Conservation (phyloP, 176 grass and related monocot genomes). For the Carex pumila region DNA sequence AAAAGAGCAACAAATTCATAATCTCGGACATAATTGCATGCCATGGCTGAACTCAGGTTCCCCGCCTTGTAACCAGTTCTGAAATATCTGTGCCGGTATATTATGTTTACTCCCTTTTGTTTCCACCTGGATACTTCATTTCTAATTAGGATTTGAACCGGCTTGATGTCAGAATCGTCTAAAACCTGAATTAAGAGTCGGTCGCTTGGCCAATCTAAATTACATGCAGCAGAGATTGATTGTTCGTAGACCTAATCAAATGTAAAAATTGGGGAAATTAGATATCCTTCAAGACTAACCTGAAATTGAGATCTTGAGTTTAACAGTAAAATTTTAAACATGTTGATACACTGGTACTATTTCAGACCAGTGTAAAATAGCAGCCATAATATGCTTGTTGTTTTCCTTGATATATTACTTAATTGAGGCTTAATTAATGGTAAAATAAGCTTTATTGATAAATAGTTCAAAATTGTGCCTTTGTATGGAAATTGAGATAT, state of each 20-base stretch:
- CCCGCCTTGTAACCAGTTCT: constrained; percentile 90
- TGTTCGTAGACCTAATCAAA: constrained; percentile 78
- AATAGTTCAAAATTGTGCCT: neutral
- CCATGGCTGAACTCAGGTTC: constrained; percentile 90
- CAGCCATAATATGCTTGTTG: neutral
- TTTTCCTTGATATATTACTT: too few relatives aligned
- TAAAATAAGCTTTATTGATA: neutral
- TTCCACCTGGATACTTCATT: constrained; percentile 84
- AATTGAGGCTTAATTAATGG: neutral
- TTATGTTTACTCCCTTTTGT: constrained; percentile 54
- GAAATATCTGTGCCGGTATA: constrained; percentile 61
- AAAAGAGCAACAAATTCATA: constrained; percentile 94
- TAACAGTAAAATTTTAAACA: neutral
- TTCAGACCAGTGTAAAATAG: neutral
- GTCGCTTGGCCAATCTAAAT: constrained; percentile 75
- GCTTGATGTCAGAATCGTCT: constrained; percentile 71
- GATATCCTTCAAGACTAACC: neutral
- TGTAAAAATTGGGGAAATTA: neutral
- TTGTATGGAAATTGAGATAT: neutral
- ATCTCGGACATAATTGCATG: constrained; percentile 76
- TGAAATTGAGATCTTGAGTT: neutral
- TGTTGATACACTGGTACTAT: neutral
- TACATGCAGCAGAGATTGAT: constrained; percentile 83
- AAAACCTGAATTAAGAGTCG: constrained; percentile 75
- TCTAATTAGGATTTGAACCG: constrained; percentile 58